A percentile compares a stretch with the other conserved stretches of the same genome.
Evolutionary conservation across 192 early-diverging fungal genomes (phyloP).

Genomic region (Entophlyctis helioformis): DNA sequence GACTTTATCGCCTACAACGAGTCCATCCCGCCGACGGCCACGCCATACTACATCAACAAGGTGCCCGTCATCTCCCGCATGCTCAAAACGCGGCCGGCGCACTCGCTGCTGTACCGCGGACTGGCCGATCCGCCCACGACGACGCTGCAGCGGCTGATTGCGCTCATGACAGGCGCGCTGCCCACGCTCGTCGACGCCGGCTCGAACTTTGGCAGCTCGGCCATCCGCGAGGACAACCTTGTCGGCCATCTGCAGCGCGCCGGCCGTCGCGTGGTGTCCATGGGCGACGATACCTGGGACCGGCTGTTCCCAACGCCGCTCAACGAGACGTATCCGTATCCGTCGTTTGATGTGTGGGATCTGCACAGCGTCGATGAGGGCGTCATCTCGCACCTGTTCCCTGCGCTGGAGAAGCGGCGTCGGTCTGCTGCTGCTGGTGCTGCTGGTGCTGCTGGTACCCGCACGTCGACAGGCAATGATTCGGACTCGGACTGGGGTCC

Average conservation of each 20-base stretch:
- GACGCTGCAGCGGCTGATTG: conserved; percentile 49
- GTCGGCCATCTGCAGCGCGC: conserved; percentile 20
- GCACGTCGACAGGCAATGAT: too few relatives aligned
- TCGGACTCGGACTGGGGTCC: conserved; percentile 47
- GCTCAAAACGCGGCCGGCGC: conserved; percentile 9
- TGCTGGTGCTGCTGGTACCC: too few relatives aligned
- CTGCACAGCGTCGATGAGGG: conserved; percentile 89
- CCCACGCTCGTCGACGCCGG: conserved; percentile 52
- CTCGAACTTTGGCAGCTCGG: conserved; percentile 39
- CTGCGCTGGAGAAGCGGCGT: conserved; percentile 20
- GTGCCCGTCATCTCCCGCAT: conserved; percentile 22
- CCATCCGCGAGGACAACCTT: conserved; percentile 42
- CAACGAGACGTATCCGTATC: conserved; percentile 36
- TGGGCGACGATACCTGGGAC: conserved; percentile 96
- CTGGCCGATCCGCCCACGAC: conserved; percentile 49
- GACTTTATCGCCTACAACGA: conserved; percentile 29
- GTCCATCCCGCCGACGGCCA: not conserved
- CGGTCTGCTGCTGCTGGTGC: too few relatives aligned
- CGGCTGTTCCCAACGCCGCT: conserved; percentile 62
- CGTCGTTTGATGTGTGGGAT: conserved; percentile 68
- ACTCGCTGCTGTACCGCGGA: conserved; percentile 27
- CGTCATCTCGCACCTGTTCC: conserved; percentile 49
- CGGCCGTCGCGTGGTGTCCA: conserved; percentile 37
- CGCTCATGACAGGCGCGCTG: conserved; percentile 43
- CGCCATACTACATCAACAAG: conserved; percentile 25